Base-by-base conservation (phyloP, 1,284 basidiomycete species). In the Rhodotorula glutinis region DNA sequence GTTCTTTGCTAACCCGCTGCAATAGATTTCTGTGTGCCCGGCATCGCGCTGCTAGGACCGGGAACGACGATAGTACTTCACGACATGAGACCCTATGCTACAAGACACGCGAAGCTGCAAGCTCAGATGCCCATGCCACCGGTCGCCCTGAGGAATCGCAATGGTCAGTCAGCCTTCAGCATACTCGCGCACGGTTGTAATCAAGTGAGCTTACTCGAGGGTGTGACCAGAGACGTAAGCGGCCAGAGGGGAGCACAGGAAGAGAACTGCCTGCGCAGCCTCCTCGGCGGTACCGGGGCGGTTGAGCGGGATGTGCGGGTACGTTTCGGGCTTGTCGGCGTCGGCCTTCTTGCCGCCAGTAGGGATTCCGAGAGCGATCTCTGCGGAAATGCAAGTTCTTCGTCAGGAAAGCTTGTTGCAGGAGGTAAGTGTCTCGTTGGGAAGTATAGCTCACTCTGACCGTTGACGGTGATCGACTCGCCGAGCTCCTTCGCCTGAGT, bases 211-310 rank as follows among this genome's bases (percentile, higher is more conserved):
- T 25, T 88, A 87, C 78, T 90, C 89, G 53, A 92, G 81, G 19
- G 88, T 90, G 79, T 91, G 89, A 23, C 90, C 90, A 47, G 84
- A 86, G 59, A 92, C 86, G 77, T 89, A 92, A 10, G 87, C 86
- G 10, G 90, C 88, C 29, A 92, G 80, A 5, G 89, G 89, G 81
- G 87, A 89, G 71, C 33, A 65, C n/a, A 75, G 70, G 71, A 74
- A 76, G 29, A 74, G 57, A 41, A 79, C 75, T 11, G 76, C 73
- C 57, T 83, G 84, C 13, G 89, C 90, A 17, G 80, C 66, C 4
- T 67, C 66, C 23, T 63, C 62, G 30, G 66, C 62, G 10, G 82
- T 83, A 25, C 85, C 91, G 21, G 86, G 85, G 64, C 90, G 82
- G 38, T 85, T 82, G 14, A 92, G 83, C 4, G 90, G 90, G 73